phyloP scores from a whole-genome alignment of 805 yeast species.

The Metschnikowia aberdeeniae region DNA sequence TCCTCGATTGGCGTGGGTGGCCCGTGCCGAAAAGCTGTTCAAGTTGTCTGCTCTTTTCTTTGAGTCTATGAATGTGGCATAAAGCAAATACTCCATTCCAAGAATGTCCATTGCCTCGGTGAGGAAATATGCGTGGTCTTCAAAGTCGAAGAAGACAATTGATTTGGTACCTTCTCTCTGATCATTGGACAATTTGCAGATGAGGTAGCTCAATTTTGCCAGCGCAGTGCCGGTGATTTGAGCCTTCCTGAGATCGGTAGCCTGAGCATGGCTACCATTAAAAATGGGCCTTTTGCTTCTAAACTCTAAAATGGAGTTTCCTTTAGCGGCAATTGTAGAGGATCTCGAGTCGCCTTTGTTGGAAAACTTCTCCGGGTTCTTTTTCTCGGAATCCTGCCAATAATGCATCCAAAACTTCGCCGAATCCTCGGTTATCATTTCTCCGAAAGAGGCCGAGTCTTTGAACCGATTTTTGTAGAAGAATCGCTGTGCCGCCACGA shows the following conservation, averaged over 20 bases:
- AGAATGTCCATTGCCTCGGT: constrained; percentile 60
- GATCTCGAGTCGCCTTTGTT: constrained; percentile 26
- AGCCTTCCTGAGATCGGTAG: constrained; percentile 22
- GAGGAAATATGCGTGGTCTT: constrained; percentile 64
- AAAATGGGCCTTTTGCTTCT: background rate
- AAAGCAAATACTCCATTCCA: constrained; percentile 58
- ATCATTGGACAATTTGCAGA: constrained; percentile 51
- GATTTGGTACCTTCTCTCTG: constrained; percentile 46
- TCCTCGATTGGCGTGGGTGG: constrained; percentile 37
- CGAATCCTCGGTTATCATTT: constrained; percentile 31
- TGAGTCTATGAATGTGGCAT: constrained; percentile 56
- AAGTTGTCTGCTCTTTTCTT: constrained; percentile 50
- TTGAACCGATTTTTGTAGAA: constrained; percentile 50
- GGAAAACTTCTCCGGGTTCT: constrained; percentile 35
- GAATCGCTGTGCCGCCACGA: constrained; percentile 47
- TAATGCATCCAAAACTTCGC: constrained; percentile 50
- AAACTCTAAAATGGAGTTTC: background rate
- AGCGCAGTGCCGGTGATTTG: constrained; percentile 59
- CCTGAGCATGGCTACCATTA: background rate
- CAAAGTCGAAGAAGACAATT: constrained; percentile 65
- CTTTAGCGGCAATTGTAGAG: background rate
- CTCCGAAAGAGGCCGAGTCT: constrained; percentile 24
- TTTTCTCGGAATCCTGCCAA: constrained; percentile 43
- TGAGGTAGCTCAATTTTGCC: constrained; percentile 57
- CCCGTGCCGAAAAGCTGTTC: constrained; percentile 44